Percentiles rank a stretch among this genome's conserved stretches.
phyloP scores from a whole-genome alignment of 2,329 filamentous ascomycete species.

The Cladosporium sphaerospermum region DNA sequence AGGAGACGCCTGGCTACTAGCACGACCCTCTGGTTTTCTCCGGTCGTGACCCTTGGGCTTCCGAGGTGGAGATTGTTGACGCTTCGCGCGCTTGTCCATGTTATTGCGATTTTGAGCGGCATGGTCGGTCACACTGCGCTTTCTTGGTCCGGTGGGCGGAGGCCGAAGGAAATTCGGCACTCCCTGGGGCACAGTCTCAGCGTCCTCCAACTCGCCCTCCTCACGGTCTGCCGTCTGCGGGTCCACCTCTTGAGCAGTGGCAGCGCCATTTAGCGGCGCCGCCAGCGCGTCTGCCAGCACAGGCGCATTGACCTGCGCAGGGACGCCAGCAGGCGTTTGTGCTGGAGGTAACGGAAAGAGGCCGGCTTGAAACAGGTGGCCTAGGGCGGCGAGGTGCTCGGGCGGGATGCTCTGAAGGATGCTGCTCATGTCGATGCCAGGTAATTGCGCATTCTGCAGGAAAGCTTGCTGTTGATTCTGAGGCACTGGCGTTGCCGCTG shows the following conservation, averaged over 20 bases:
- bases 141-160: conserved; percentile 25
- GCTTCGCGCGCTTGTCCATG: neutral
- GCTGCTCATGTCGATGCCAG: conserved; percentile 18
- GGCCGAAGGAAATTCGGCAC: conserved; percentile 21
- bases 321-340: neutral
- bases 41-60: conserved; percentile 11
- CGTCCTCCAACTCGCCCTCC: conserved; percentile 74
- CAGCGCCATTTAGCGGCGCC: neutral
- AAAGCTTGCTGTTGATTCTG: conserved; percentile 14
- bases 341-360: conserved; percentile 19
- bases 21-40: neutral
- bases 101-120: neutral
- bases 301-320: conserved; percentile 1
- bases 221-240: conserved; percentile 48
- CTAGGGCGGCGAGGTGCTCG: conserved; percentile 24
- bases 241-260: conserved; percentile 11
- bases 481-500: neutral
- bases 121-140: conserved; percentile 13
- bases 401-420: conserved; percentile 20
- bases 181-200: conserved; percentile 39
- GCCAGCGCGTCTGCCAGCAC: neutral
- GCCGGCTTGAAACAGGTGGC: conserved; percentile 23
- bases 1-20: neutral
- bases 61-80: neutral
- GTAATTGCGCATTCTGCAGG: conserved; percentile 21